Conservation (phyloP, 208 protist species). For the Acanthamoeba sp. region DNA sequence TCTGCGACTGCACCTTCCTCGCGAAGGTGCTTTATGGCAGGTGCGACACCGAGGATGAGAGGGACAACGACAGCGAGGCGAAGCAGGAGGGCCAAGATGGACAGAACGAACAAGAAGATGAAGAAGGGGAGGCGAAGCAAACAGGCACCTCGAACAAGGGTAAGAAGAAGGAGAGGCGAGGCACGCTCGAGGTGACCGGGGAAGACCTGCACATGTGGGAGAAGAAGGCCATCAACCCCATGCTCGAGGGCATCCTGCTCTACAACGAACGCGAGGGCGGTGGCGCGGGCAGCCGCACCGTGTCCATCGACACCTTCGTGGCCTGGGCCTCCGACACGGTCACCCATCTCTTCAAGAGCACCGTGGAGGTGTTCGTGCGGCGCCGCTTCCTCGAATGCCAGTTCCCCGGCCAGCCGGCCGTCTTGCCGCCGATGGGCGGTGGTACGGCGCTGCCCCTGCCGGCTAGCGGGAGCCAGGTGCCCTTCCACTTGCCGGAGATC, state of each 20-base stretch:
- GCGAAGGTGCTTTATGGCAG: constrained; percentile 45
- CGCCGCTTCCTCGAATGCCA: constrained; percentile 13
- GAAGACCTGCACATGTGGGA: constrained; percentile 62
- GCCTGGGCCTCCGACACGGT: constrained; percentile 56
- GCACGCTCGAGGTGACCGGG: constrained; percentile 1
- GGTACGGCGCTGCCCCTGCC: not conserved
- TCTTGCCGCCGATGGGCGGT: not conserved
- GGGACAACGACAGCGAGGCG: not conserved
- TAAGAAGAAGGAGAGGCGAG: not conserved
- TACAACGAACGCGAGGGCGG: constrained; percentile 47
- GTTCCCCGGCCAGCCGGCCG: not conserved
- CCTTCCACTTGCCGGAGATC: constrained; percentile 7
- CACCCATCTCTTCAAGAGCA: constrained; percentile 71
- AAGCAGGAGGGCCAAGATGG: not conserved
- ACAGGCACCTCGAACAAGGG: not conserved
- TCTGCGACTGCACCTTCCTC: constrained; percentile 69
- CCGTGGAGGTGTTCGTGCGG: constrained; percentile 40
- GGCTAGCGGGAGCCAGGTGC: not conserved
- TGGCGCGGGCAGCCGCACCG: not conserved
- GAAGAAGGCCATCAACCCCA: constrained; percentile 42
- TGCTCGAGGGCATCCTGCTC: constrained; percentile 30
- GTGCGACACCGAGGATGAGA: not conserved
- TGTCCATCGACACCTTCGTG: constrained; percentile 41
- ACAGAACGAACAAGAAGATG: not conserved
- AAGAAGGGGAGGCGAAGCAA: not conserved